Percentiles rank a stretch among this genome's conserved stretches.
Conservation (phyloP, 2,329 filamentous ascomycete species). For the Zarea fungicola region DNA sequence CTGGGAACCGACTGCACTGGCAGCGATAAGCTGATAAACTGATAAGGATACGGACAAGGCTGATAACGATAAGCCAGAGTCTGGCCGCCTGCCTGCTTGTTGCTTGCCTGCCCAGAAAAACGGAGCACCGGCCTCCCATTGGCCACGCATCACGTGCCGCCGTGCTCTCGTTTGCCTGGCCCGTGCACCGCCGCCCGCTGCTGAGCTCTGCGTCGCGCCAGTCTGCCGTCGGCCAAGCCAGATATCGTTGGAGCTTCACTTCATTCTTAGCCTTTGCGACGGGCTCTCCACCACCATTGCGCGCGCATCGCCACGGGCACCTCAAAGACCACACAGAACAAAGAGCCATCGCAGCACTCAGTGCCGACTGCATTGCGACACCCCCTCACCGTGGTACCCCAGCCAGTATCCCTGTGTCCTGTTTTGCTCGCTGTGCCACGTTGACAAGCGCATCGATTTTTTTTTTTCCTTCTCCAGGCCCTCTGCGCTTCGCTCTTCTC, state of each 20-base stretch:
- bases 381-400: background rate
- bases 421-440: conserved; percentile 1
- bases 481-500: background rate
- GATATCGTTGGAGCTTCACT: conserved; percentile 4
- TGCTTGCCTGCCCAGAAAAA: too few relatives aligned
- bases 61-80: too few relatives aligned
- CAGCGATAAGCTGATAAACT: too few relatives aligned
- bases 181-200: conserved; percentile 7
- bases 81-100: too few relatives aligned
- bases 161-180: conserved; percentile 11
- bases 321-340: background rate
- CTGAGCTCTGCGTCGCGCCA: background rate
- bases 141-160: conserved; percentile 6
- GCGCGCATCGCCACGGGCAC: background rate
- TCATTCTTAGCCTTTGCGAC: conserved; percentile 7
- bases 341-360: background rate
- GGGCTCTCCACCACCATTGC: background rate
- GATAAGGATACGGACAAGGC: too few relatives aligned
- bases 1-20: too few relatives aligned
- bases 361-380: background rate
- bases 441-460: conserved; percentile 1
- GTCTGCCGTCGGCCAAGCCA: conserved; percentile 1
- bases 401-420: background rate
- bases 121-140: background rate
- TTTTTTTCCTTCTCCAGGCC: background rate